phyloP scores from a whole-genome alignment of 2,329 filamentous ascomycete species.

The Tympanopsis confertula region DNA sequence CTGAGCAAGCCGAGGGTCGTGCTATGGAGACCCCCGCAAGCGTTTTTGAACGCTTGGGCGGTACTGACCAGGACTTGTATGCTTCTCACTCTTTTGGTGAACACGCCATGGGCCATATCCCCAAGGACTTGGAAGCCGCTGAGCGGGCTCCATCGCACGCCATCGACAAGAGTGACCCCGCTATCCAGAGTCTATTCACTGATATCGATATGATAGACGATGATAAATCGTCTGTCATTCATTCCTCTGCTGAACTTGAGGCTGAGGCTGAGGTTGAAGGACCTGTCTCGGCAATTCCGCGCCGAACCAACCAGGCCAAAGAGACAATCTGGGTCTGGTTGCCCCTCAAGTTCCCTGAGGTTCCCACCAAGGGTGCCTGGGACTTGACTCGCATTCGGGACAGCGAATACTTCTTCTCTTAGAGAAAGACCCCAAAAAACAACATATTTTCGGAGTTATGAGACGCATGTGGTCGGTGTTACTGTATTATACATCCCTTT shows the following conservation, averaged over 20 bases:
- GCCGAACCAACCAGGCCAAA: conserved; percentile 71
- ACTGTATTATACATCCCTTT: too few species aligned
- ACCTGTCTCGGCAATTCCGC: conserved; percentile 41
- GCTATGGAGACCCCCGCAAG: conserved; percentile 41
- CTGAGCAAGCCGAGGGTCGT: conserved; percentile 53
- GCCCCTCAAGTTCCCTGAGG: conserved; percentile 5
- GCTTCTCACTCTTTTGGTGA: not conserved
- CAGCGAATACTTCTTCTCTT: conserved; percentile 80
- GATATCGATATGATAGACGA: not conserved
- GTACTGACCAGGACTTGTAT: not conserved
- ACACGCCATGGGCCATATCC: not conserved
- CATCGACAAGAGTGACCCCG: not conserved
- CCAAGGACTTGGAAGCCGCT: not conserved
- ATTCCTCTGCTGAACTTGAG: not conserved
- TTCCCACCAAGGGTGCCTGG: conserved; percentile 47
- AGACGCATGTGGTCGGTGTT: too few species aligned
- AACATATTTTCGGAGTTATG: too few species aligned
- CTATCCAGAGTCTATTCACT: not conserved
- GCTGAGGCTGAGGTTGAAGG: conserved; percentile 7
- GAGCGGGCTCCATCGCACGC: not conserved
- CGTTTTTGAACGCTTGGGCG: not conserved
- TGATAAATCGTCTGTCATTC: not conserved
- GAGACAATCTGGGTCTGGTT: conserved; percentile 56
- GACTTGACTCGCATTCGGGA: conserved; percentile 54
- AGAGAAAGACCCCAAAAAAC: too few species aligned